Base-by-base conservation (phyloP, 345 rosid genomes). In the Eucalyptus erythrocorys region DNA sequence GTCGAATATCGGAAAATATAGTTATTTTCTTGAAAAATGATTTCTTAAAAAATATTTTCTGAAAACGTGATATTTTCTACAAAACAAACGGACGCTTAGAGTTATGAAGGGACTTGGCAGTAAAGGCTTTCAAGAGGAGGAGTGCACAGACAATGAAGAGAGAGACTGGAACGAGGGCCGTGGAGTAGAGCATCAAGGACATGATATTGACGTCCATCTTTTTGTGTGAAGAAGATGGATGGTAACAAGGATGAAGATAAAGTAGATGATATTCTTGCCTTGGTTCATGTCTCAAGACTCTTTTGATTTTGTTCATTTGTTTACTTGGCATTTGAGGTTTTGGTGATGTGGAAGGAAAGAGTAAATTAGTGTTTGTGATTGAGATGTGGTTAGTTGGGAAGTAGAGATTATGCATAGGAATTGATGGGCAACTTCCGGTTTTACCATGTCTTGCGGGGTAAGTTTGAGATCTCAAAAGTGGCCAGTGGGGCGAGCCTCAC, bases 81-180 rank as follows among this genome's bases (percentile, higher is more conserved):
- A n/a, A n/a, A n/a, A n/a, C n/a, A n/a, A n/a, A n/a, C n/a, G n/a
- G n/a, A n/a, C n/a, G n/a, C 7, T 89, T 53, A 0, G 94, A 92
- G 89, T 88, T 61, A 43, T 55, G 87, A 89, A 93, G 90, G 14
- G 96, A 95, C 91, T 95, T 97, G 19, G 95, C 93, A 7, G 89
- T 55, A 87, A 87, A 93, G 91, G 86, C 88, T 87, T 87, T 93
- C 86, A 94, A 22, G 3, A 89, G 42, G 17, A 93, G 89, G 37
- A 89, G 86, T 32, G 87, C 86, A 68, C 90, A 57, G 76, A 86
- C 85, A 17, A 71, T 16, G 13, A 90, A 27, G 87, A 93, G 85
- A 51, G 89, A 22, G 43, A 92, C 82, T 34, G 90, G 81, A 19
- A 88, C 55, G 8, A 91, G 10, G 45, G 89, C 91, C 66, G 89